A percentile compares a stretch with the other conserved stretches of the same genome.
Conservation (phyloP, 2,329 filamentous ascomycete species). For the Capronia epimyces region DNA sequence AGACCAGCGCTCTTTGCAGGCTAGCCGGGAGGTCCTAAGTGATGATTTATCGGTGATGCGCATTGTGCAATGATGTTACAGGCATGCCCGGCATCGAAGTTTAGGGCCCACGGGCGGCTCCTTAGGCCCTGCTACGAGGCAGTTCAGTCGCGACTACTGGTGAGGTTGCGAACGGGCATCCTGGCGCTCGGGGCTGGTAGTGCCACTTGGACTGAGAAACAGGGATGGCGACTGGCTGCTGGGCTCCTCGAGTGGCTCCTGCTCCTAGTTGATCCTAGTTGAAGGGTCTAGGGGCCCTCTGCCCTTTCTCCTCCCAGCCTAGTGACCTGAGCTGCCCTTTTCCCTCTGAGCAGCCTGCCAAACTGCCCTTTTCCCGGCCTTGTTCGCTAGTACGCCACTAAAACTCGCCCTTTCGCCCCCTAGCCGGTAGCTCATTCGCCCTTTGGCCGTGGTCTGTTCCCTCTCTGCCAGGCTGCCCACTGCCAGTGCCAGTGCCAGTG, state of each 20-base stretch:
- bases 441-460: constrained; percentile 1
- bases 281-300: too few relatives aligned
- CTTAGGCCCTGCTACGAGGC: background rate
- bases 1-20: background rate
- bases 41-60: background rate
- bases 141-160: too few relatives aligned
- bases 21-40: background rate
- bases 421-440: background rate
- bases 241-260: background rate
- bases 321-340: background rate
- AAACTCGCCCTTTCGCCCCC: background rate
- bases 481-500: background rate
- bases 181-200: background rate
- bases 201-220: background rate
- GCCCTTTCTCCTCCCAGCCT: background rate
- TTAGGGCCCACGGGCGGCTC: background rate
- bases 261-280: background rate
- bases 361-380: background rate
- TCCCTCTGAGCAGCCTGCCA: background rate
- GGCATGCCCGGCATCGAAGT: background rate
- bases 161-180: background rate
- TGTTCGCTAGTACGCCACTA: background rate
- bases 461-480: background rate
- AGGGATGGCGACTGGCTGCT: background rate
- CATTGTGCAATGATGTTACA: background rate